phyloP scores from a whole-genome alignment of 805 yeast genomes.

The Kuraishia borneana region DNA sequence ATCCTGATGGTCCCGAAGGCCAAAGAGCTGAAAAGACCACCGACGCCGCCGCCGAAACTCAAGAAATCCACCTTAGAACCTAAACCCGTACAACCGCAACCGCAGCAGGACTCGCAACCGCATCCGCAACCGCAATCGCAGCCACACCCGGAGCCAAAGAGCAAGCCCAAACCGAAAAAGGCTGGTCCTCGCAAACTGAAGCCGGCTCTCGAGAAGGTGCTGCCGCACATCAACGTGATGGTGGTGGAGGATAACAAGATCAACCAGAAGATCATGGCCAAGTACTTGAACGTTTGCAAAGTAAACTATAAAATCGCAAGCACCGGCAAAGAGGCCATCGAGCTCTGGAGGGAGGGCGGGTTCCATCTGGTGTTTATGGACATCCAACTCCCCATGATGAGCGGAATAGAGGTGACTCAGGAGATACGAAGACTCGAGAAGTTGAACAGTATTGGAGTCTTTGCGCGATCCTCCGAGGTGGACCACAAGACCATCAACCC shows the following conservation, averaged over 20 bases:
- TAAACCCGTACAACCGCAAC: not conserved
- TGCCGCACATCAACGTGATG: slow-evolving; percentile 82
- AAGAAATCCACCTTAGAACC: not conserved
- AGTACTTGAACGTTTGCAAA: slow-evolving; percentile 75
- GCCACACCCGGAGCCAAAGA: not conserved
- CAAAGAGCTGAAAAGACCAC: slow-evolving; percentile 1
- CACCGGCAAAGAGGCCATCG: slow-evolving; percentile 91
- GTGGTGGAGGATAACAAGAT: slow-evolving; percentile 96
- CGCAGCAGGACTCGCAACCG: not conserved
- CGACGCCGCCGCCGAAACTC: no score
- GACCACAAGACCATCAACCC: slow-evolving; percentile 13
- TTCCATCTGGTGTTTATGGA: slow-evolving; percentile 94
- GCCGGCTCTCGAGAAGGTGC: slow-evolving; percentile 45
- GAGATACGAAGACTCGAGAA: slow-evolving; percentile 82
- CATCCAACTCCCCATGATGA: slow-evolving; percentile 89
- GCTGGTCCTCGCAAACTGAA: slow-evolving; percentile 10
- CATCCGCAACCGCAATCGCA: not conserved
- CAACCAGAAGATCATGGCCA: slow-evolving; percentile 84
- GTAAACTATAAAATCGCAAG: slow-evolving; percentile 81
- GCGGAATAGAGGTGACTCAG: slow-evolving; percentile 91
- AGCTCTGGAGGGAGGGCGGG: slow-evolving; percentile 91
- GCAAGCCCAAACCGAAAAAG: not conserved
- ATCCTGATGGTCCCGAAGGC: slow-evolving; percentile 2
- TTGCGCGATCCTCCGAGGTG: slow-evolving; percentile 11
- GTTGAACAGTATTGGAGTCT: slow-evolving; percentile 66